A percentile compares a stretch with the other conserved stretches of the same genome.
These are phyloP conservation scores for Dujonia santamariae DNA, from an alignment of 1,139 yeast genomes.

Conservation along the genomic window DNA sequence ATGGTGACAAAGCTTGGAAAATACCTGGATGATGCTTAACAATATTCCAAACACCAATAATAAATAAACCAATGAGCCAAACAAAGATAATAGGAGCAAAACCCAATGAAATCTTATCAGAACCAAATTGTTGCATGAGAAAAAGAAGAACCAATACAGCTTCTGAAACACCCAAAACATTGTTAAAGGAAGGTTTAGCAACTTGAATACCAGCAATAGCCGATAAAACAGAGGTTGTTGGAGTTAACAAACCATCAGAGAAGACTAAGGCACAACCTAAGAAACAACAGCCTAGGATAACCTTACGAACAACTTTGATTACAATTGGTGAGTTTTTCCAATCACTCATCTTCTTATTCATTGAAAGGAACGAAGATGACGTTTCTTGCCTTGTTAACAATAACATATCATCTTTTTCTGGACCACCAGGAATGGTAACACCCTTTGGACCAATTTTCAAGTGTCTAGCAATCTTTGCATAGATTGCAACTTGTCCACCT, in stretches of 20 bases:
- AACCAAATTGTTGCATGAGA: constrained; percentile 45
- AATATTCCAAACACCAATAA: constrained; percentile 48
- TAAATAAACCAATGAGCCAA: constrained; percentile 47
- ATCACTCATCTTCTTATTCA: constrained; percentile 12
- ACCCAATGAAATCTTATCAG: constrained; percentile 33
- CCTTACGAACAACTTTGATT: constrained; percentile 24
- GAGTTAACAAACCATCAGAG: constrained; percentile 60
- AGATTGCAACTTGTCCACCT: constrained; percentile 62
- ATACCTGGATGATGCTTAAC: constrained; percentile 39
- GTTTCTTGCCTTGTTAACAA: constrained; percentile 42
- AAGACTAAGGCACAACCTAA: constrained; percentile 55
- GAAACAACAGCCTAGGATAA: constrained; percentile 42
- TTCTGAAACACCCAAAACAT: constrained; percentile 48
- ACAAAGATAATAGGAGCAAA: constrained; percentile 55
- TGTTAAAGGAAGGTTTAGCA: constrained; percentile 36
- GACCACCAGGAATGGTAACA: constrained; percentile 39
- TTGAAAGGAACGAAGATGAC: constrained; percentile 21
- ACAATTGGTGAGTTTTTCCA: constrained; percentile 22
- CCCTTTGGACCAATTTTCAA: constrained; percentile 48
- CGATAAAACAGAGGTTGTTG: constrained; percentile 58
- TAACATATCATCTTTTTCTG: constrained; percentile 32
- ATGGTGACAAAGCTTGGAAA: constrained; percentile 48
- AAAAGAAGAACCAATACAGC: constrained; percentile 44
- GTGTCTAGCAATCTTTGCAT: constrained; percentile 51
- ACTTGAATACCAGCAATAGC: constrained; percentile 49